Percentiles rank a stretch among this genome's conserved stretches.
phyloP scores from a whole-genome alignment of 257 asterid genomes.

The Petrea volubilis region DNA sequence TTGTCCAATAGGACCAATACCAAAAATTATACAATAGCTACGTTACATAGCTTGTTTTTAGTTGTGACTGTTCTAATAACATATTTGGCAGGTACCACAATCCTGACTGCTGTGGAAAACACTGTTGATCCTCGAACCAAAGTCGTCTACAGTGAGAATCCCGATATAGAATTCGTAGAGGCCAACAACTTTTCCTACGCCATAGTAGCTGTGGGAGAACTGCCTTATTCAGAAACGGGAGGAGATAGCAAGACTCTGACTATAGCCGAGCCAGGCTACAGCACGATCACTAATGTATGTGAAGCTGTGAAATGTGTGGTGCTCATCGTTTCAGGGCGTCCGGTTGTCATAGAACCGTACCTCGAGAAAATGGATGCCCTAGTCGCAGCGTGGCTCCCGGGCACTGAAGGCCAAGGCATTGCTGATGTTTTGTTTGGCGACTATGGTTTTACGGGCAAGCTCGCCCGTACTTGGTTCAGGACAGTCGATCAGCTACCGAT shows the following conservation, averaged over 20 bases:
- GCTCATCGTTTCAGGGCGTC: slow-evolving; percentile 53
- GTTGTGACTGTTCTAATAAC: too few species aligned
- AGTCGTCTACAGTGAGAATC: slow-evolving; percentile 44
- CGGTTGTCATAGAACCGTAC: slow-evolving; percentile 55
- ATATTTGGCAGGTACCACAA: slow-evolving; percentile 56
- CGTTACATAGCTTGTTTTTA: too few species aligned
- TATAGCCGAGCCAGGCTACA: slow-evolving; percentile 39
- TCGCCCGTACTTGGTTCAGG: slow-evolving; percentile 63
- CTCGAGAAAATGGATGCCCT: slow-evolving; percentile 47
- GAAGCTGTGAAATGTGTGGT: slow-evolving; percentile 46
- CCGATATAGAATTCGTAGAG: slow-evolving; percentile 30
- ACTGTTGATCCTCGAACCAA: slow-evolving; percentile 43
- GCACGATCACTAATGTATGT: slow-evolving; percentile 46
- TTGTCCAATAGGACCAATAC: too few species aligned
- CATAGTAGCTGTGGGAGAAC: slow-evolving; percentile 59
- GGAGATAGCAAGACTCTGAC: slow-evolving; percentile 54
- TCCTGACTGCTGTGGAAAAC: slow-evolving; percentile 41
- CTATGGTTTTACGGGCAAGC: slow-evolving; percentile 54
- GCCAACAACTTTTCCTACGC: slow-evolving; percentile 53
- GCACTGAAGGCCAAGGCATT: slow-evolving; percentile 64
- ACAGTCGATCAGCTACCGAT: slow-evolving; percentile 62
- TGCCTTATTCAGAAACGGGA: slow-evolving; percentile 48
- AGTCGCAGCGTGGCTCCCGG: slow-evolving; percentile 70
- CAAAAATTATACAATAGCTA: too few species aligned
- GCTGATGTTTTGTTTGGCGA: slow-evolving; percentile 59